Evolutionary conservation across 139 green algal species (phyloP), one percentile per base, ranked within the genome.

Genomic region (Coccomyxa sp.): DNA sequence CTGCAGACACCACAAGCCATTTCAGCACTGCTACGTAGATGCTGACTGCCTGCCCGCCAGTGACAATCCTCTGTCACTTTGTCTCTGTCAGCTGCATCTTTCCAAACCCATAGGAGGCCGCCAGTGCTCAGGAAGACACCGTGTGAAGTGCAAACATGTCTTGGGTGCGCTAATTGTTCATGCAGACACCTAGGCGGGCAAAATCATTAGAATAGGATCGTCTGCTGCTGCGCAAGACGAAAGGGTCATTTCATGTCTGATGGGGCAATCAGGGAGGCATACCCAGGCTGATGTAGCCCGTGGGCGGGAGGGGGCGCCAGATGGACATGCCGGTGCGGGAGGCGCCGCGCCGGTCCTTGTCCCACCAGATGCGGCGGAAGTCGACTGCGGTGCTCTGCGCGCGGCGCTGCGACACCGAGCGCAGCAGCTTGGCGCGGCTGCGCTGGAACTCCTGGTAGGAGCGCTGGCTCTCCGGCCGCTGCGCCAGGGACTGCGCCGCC

Each of bases 331-430:
- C 83, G 16, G 35, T 74, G 6, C 68, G 54, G 27, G 75, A 74
- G 33, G 36, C 40, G 0, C 27, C 38, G 9, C 79, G 64, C 8
- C 75, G 69, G 36, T 85, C 80, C 58, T 89, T 88, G 86, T 96
- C 91, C 84, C 87, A 93, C 91, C 91, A 96, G 10, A 96, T 79
- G 31, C 86, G 85, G 7, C 54, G 10, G 71, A 95, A 95, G 81
- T 94, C 88, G 31, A 91, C 83, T 10, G 84, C 85, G 10, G 68
- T 81, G 10, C 74, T 83, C 41, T 74, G 73, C 33, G 77, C 64
- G 6, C 64, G 78, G 29, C 69, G 75, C 33, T 75, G 55, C 37
- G 44, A 75, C 55, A 55, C 38, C 10, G n/a, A 75, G n/a, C 69
- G 68, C 39, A 82, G 72, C 78, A 79, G 36, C 31, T 68, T 33